Conservation (phyloP, 2,329 filamentous ascomycete genomes). For the Alternaria brassicicola region DNA sequence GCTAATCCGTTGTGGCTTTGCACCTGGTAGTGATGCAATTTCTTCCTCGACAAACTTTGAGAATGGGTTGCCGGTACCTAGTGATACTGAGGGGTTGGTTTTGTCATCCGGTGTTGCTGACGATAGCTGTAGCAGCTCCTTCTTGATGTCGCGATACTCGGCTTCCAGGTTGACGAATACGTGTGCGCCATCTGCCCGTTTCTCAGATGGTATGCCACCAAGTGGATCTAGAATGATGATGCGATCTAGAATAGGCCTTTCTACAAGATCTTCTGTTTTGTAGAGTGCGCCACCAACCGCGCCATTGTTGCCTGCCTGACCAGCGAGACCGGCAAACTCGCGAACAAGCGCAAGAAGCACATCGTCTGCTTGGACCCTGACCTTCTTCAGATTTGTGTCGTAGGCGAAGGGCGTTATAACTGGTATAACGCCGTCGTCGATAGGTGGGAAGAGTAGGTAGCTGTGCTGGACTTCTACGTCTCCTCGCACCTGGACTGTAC, state of each 20-base stretch:
- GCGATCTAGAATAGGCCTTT: conserved; percentile 68
- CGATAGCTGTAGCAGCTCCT: conserved; percentile 59
- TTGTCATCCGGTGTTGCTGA: conserved; percentile 15
- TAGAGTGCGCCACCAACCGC: conserved; percentile 27
- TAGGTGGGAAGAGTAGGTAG: conserved; percentile 65
- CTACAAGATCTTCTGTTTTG: conserved; percentile 27
- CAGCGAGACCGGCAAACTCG: conserved; percentile 71
- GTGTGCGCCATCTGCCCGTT: conserved; percentile 67
- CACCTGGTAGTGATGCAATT: conserved; percentile 24
- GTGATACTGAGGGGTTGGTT: conserved; percentile 13
- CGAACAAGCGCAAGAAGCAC: conserved; percentile 77
- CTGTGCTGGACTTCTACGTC: conserved; percentile 51
- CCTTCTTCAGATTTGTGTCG: conserved; percentile 52
- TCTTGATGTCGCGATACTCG: conserved; percentile 74
- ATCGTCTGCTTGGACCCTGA: conserved; percentile 63
- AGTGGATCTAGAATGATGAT: conserved; percentile 87
- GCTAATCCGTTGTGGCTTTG: conserved; percentile 19
- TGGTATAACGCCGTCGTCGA: conserved; percentile 72
- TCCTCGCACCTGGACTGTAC: conserved; percentile 45
- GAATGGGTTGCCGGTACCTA: conserved; percentile 51
- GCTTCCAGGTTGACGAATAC: conserved; percentile 94
- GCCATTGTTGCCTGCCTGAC: conserved; percentile 18
- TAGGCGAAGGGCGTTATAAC: conserved; percentile 72
- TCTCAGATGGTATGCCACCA: conserved; percentile 78
- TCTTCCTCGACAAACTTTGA: conserved; percentile 51